These are phyloP conservation scores for Wickerhamiella dianesei DNA, from an alignment of 805 yeast genomes.

Conservation along the genomic window DNA sequence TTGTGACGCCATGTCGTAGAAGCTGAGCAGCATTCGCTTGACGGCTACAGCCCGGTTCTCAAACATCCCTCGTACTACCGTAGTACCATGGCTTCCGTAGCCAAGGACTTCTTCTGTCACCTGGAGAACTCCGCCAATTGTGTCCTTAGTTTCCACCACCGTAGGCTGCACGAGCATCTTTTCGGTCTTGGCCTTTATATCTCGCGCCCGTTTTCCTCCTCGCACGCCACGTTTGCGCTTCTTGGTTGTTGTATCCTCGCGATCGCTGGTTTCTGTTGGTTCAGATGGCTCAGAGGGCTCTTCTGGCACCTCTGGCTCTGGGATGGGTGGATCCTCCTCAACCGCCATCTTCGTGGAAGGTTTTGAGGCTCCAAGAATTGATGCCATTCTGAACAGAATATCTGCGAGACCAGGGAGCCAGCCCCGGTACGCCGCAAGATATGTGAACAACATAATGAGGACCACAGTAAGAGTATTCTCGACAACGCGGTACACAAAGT, in stretches of 20 bases:
- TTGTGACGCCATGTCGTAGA: slow-evolving; percentile 85
- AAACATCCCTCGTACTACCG: slow-evolving; percentile 79
- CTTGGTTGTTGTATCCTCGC: slow-evolving; percentile 23
- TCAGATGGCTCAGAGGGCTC: too few species aligned
- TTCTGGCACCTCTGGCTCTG: too few species aligned
- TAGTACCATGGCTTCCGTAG: slow-evolving; percentile 93
- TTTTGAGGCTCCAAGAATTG: background rate
- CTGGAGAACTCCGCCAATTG: slow-evolving; percentile 13
- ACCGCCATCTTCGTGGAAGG: too few species aligned
- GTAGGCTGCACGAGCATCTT: background rate
- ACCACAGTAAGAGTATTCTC: slow-evolving; percentile 32
- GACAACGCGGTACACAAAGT: slow-evolving; percentile 18
- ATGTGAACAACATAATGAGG: slow-evolving; percentile 16
- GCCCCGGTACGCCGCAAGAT: slow-evolving; percentile 10
- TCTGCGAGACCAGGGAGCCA: slow-evolving; percentile 11
- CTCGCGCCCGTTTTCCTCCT: slow-evolving; percentile 53
- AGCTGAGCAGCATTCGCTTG: slow-evolving; percentile 83
- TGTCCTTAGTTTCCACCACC: background rate
- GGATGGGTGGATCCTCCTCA: too few species aligned
- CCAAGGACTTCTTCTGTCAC: slow-evolving; percentile 73
- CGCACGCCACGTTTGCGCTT: slow-evolving; percentile 74
- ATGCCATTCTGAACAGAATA: slow-evolving; percentile 1
- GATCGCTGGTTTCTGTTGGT: background rate
- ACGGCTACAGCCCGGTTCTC: slow-evolving; percentile 93
- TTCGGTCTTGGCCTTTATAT: slow-evolving; percentile 7